Percentiles rank a stretch among this genome's conserved stretches.
Evolutionary conservation across 73 alveolate genomes (phyloP).

Genomic region (Urostyla sp.): DNA sequence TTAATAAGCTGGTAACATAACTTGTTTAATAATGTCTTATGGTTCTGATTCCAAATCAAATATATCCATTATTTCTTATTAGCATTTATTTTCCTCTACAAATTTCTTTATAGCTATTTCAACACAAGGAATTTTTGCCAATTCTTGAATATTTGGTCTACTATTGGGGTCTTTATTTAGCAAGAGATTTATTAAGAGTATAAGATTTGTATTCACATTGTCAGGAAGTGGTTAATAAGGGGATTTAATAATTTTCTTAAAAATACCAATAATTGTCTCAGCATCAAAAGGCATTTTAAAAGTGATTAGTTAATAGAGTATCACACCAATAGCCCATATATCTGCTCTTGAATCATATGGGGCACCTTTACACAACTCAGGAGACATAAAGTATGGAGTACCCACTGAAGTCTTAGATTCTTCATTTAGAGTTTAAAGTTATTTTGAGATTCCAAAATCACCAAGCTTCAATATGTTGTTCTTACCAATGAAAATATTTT

Average conservation of each 20-base stretch:
- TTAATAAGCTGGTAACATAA: no score
- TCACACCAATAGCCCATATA: conserved; percentile 98
- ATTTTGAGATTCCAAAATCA: conserved; percentile 97
- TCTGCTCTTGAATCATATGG: conserved; percentile 96
- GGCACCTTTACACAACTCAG: conserved; percentile 95
- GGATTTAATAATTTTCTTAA: conserved; percentile 71
- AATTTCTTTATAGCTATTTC: conserved; percentile 72
- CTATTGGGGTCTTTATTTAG: conserved; percentile 86
- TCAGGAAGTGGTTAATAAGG: conserved; percentile 73
- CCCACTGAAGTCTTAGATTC: conserved; percentile 93
- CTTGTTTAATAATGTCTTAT: no score
- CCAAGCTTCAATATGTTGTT: conserved; percentile 93
- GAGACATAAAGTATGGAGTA: conserved; percentile 97
- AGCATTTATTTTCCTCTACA: conserved; percentile 65
- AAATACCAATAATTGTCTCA: conserved; percentile 69
- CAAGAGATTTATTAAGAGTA: conserved; percentile 65
- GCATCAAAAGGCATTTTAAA: conserved; percentile 95
- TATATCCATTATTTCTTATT: conserved; percentile 67
- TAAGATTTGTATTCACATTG: conserved; percentile 63
- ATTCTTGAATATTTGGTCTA: conserved; percentile 92
- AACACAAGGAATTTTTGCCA: conserved; percentile 79
- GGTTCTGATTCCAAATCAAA: conserved; percentile 60
- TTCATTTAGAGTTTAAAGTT: conserved; percentile 84
- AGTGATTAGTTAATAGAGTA: conserved; percentile 93
- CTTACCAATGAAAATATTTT: conserved; percentile 89